Conservation (phyloP, 169 alveolate genomes). For the Plasmodium vinckei region DNA sequence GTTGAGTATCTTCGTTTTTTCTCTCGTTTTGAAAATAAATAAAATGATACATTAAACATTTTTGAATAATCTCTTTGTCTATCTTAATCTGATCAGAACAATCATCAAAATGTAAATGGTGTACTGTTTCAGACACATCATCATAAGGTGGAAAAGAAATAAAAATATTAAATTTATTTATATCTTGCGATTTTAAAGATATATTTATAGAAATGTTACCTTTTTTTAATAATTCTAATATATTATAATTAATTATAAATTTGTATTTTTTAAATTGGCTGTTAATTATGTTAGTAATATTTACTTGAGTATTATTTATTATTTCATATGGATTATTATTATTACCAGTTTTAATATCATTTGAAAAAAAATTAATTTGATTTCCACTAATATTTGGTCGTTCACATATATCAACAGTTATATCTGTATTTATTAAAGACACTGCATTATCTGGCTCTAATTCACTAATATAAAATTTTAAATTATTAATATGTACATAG, state of each 20-base stretch:
- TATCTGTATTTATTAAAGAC: slow-evolving; percentile 55
- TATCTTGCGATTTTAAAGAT: neutral
- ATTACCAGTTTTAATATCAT: neutral
- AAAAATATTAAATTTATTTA: slow-evolving; percentile 8
- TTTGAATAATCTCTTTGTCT: slow-evolving; percentile 38
- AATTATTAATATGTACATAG: slow-evolving; percentile 48
- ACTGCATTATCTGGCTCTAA: slow-evolving; percentile 73
- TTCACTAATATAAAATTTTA: slow-evolving; percentile 52
- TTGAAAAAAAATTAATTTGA: neutral
- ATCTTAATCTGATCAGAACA: slow-evolving; percentile 15
- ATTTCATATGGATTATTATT: slow-evolving; percentile 10
- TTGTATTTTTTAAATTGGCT: slow-evolving; percentile 43
- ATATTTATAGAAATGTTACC: slow-evolving; percentile 20
- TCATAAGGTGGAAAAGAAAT: slow-evolving; percentile 61
- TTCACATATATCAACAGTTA: slow-evolving; percentile 62
- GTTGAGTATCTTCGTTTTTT: neutral
- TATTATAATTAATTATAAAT: slow-evolving; percentile 19
- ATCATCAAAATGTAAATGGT: slow-evolving; percentile 57
- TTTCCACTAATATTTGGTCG: neutral
- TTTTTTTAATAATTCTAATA: slow-evolving; percentile 41
- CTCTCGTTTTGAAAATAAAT: slow-evolving; percentile 6
- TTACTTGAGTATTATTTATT: slow-evolving; percentile 12
- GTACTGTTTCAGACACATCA: slow-evolving; percentile 24
- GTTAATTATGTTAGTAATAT: slow-evolving; percentile 11
- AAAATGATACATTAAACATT: slow-evolving; percentile 30